Percentiles rank a stretch among this genome's conserved stretches.
Evolutionary conservation across 2,329 filamentous ascomycete genomes (phyloP).

Genomic region (Dryadomyces quercivorus): DNA sequence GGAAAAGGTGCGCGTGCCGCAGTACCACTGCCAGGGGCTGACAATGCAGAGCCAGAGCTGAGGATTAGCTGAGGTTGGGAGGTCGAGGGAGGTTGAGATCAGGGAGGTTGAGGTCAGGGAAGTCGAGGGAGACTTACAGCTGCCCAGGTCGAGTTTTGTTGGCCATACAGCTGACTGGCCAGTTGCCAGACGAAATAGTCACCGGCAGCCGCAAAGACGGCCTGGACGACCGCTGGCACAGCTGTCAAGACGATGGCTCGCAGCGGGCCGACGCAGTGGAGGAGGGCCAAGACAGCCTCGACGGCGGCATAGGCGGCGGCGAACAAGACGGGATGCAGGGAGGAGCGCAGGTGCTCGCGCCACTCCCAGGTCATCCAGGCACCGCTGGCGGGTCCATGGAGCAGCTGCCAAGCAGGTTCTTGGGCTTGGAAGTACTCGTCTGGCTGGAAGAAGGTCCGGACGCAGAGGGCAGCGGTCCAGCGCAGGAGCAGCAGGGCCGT

Average conservation of each 20-base stretch:
- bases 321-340: constrained; percentile 82
- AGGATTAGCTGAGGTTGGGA: too few relatives aligned
- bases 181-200: constrained; percentile 87
- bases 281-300: constrained; percentile 39
- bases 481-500: constrained; percentile 52
- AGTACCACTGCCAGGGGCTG: constrained; percentile 96
- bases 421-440: constrained; percentile 96
- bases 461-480: constrained; percentile 63
- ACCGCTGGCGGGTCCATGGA: constrained; percentile 64
- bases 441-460: constrained; percentile 91
- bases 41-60: constrained; percentile 59
- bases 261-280: constrained; percentile 40
- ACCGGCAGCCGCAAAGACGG: constrained; percentile 60
- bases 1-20: constrained; percentile 82
- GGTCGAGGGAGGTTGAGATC: neutral
- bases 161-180: constrained; percentile 60
- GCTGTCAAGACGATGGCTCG: constrained; percentile 57
- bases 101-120: too few relatives aligned
- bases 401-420: constrained; percentile 84
- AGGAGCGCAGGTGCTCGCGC: constrained; percentile 75
- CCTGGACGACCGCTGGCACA: constrained; percentile 65
- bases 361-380: constrained; percentile 99
- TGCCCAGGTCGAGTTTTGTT: constrained; percentile 48
- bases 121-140: constrained; percentile 44
- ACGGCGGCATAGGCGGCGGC: constrained; percentile 57